Evolutionary conservation across 192 early-diverging fungal genomes (phyloP).

Genomic region (Funneliformis mosseae): DNA sequence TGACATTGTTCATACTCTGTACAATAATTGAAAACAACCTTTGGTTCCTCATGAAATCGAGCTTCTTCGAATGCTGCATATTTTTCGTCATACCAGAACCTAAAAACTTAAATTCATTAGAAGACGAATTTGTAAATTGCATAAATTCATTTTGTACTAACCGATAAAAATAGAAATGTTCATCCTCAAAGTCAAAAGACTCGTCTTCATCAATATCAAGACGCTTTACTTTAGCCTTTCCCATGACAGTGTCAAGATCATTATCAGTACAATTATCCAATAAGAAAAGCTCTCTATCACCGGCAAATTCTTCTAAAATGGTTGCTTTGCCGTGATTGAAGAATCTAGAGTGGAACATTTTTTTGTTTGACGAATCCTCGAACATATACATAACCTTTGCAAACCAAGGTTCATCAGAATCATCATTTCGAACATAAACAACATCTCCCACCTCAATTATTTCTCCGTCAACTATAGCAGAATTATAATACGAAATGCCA

Average conservation of each 20-base stretch:
- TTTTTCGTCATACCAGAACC: constrained; percentile 59
- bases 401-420: constrained; percentile 40
- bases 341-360: constrained; percentile 52
- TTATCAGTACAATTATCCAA: not conserved
- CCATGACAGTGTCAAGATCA: constrained; percentile 30
- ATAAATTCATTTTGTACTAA: not conserved
- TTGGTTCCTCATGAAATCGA: constrained; percentile 36
- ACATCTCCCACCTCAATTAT: not conserved
- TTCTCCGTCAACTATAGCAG: constrained; percentile 38
- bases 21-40: constrained; percentile 33
- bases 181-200: constrained; percentile 37
- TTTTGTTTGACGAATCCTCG: constrained; percentile 31
- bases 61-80: constrained; percentile 61
- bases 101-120: not conserved
- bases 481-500: not conserved
- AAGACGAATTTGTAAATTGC: not conserved
- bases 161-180: constrained; percentile 48
- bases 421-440: not conserved
- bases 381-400: constrained; percentile 49
- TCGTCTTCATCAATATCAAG: constrained; percentile 45
- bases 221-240: constrained; percentile 23
- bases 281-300: not conserved
- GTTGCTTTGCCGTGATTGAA: constrained; percentile 59
- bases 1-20: constrained; percentile 27
- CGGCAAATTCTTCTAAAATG: constrained; percentile 27